Evolutionary conservation across 2,329 filamentous ascomycete species (phyloP).

Genomic region (Alternaria triticimaculans): DNA sequence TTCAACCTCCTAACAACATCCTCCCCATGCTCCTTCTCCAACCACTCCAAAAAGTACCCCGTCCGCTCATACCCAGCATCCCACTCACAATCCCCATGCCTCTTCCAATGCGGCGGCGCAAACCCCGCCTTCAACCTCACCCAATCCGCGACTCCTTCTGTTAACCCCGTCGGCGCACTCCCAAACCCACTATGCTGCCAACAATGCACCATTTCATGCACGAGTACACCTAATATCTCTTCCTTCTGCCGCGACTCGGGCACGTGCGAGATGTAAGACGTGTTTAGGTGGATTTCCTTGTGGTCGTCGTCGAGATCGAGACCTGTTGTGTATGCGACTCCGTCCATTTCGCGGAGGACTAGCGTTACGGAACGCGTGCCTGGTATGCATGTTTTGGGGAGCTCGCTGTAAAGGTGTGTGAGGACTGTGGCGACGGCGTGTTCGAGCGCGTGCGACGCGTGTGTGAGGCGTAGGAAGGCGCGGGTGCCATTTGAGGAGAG

Average conservation of each 20-base stretch:
- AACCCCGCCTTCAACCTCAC: conserved; percentile 78
- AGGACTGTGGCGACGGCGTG: conserved; percentile 72
- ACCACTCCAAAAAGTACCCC: conserved; percentile 86
- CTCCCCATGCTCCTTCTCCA: conserved; percentile 69
- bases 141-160: conserved; percentile 94
- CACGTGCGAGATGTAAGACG: conserved; percentile 69
- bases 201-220: conserved; percentile 94
- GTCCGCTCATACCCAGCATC: conserved; percentile 90
- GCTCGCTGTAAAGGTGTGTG: conserved; percentile 68
- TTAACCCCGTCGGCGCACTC: conserved; percentile 70
- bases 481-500: conserved; percentile 64
- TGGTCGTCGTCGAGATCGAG: conserved; percentile 80
- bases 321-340: conserved; percentile 89
- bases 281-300: conserved; percentile 90
- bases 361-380: conserved; percentile 86
- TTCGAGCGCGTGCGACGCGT: conserved; percentile 67
- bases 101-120: conserved; percentile 83
- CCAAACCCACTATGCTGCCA: conserved; percentile 77
- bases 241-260: conserved; percentile 47
- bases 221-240: conserved; percentile 83
- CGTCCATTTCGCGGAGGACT: conserved; percentile 77
- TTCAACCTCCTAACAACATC: conserved; percentile 66
- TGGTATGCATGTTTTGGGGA: conserved; percentile 50
- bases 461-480: conserved; percentile 71
- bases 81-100: conserved; percentile 68